These are phyloP conservation scores for Galerina sulciceps DNA, from an alignment of 768 basidiomycete species.

Conservation along the genomic window DNA sequence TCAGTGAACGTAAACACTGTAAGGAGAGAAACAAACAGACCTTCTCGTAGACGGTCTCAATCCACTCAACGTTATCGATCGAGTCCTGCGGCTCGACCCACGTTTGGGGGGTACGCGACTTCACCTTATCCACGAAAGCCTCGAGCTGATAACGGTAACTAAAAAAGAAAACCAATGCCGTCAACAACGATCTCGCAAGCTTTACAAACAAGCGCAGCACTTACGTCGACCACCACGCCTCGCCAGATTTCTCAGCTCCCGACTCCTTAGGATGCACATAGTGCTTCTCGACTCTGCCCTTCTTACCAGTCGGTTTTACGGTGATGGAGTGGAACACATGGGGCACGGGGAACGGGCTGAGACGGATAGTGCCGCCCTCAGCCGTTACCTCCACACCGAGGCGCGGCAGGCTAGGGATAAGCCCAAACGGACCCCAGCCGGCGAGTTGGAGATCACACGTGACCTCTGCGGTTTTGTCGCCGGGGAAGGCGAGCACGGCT, in stretches of 20 bases:
- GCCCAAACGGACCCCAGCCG: constrained; percentile 27
- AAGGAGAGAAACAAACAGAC: constrained; percentile 6
- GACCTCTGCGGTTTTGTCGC: too few species aligned
- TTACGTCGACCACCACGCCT: constrained; percentile 60
- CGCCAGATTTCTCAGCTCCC: constrained; percentile 51
- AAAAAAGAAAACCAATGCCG: too few species aligned
- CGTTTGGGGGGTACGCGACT: constrained; percentile 51
- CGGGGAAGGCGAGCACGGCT: constrained; percentile 38
- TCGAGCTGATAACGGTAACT: constrained; percentile 59
- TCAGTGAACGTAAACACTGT: too few species aligned
- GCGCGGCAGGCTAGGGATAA: constrained; percentile 39
- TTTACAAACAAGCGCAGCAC: too few species aligned
- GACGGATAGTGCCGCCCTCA: too few species aligned
- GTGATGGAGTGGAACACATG: constrained; percentile 52
- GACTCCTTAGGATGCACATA: constrained; percentile 42
- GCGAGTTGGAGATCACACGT: constrained; percentile 26
- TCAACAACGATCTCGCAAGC: too few species aligned
- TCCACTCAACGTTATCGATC: constrained; percentile 56
- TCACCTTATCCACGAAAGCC: constrained; percentile 63
- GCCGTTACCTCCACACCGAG: too few species aligned
- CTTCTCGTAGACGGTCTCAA: constrained; percentile 62
- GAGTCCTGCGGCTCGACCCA: constrained; percentile 63
- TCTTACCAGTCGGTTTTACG: constrained; percentile 30
- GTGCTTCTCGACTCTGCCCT: constrained; percentile 48
- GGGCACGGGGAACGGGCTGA: too few species aligned